These are phyloP conservation scores for Neurospora africana DNA, from an alignment of 495 filamentous ascomycete genomes.

Conservation along the genomic window DNA sequence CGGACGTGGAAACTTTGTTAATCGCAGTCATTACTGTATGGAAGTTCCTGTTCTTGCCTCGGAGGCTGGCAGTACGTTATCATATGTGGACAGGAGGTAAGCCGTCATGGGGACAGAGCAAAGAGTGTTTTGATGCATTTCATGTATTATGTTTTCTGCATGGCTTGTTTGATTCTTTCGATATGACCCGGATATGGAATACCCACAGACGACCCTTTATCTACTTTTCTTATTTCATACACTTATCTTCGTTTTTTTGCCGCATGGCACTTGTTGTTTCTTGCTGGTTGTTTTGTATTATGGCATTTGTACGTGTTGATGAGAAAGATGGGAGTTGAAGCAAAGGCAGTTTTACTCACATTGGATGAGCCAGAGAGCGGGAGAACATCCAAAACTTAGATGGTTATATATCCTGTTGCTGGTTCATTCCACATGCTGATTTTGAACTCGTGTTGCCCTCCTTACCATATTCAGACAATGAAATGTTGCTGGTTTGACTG, in stretches of 20 bases:
- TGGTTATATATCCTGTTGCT: background rate
- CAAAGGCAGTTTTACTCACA: background rate
- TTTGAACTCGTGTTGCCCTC: background rate
- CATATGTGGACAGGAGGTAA: background rate
- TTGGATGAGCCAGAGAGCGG: background rate
- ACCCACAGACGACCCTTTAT: slow-evolving; percentile 7
- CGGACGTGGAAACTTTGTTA: background rate
- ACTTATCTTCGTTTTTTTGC: slow-evolving; percentile 5
- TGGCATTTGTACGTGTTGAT: background rate
- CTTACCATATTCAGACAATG: background rate
- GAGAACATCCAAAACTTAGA: background rate
- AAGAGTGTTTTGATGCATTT: background rate
- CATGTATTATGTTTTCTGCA: slow-evolving; percentile 16
- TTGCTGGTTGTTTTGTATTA: background rate
- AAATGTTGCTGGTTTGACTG: background rate
- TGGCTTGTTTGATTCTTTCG: slow-evolving; percentile 2
- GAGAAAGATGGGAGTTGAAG: background rate
- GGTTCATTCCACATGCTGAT: background rate
- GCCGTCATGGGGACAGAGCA: background rate
- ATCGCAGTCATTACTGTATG: background rate
- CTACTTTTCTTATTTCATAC: background rate
- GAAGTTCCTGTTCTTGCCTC: background rate
- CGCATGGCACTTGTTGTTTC: background rate
- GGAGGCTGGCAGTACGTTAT: background rate
- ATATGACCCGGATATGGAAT: slow-evolving; percentile 15